phyloP scores from a whole-genome alignment of 352 stramenopile genomes.

The Phytophthora foliorum region DNA sequence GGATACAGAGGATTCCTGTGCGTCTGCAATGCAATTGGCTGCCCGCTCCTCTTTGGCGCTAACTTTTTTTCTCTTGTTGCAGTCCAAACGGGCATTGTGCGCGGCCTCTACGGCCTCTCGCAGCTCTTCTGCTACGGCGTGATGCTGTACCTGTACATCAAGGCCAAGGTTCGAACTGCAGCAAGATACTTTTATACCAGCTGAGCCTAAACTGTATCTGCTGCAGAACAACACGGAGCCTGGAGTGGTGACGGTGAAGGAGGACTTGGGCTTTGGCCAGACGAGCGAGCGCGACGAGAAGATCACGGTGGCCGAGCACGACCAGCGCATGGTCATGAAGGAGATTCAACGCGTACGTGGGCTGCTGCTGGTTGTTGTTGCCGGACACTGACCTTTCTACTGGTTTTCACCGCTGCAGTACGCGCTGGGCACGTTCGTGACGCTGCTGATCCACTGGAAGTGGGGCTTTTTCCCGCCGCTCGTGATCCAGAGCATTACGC shows the following conservation, averaged over 20 bases:
- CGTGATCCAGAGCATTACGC: constrained; percentile 82
- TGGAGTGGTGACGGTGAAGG: constrained; percentile 76
- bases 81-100: constrained; percentile 71
- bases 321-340: constrained; percentile 77
- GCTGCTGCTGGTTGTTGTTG: neutral
- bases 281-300: constrained; percentile 80
- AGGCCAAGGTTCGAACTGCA: constrained; percentile 45
- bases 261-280: constrained; percentile 83
- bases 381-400: constrained; percentile 2
- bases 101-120: constrained; percentile 65
- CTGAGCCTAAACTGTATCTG: neutral
- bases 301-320: constrained; percentile 85
- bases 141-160: constrained; percentile 69
- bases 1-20: constrained; percentile 69
- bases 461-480: constrained; percentile 87
- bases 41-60: neutral
- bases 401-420: constrained; percentile 44
- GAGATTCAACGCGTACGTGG: constrained; percentile 76
- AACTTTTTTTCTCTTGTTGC: constrained; percentile 10
- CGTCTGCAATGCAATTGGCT: constrained; percentile 16
- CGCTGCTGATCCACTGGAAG: constrained; percentile 79
- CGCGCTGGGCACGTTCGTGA: constrained; percentile 68
- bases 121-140: constrained; percentile 75
- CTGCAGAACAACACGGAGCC: constrained; percentile 77
- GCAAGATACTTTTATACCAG: no score